phyloP scores from a whole-genome alignment of 345 rosid species.

The Euphorbia peplus region DNA sequence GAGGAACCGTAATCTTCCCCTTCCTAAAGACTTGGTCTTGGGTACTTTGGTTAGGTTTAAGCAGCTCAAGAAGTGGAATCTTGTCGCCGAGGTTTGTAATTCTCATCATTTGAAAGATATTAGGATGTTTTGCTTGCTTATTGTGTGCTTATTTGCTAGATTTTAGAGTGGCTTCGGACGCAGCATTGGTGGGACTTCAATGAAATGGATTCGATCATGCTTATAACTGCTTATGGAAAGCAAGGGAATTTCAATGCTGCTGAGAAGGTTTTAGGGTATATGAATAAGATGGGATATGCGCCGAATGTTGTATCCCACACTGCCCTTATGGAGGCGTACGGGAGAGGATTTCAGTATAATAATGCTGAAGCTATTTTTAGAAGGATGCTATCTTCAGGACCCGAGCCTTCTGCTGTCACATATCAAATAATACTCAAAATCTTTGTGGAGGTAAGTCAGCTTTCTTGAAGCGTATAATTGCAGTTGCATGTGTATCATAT shows the following conservation, averaged over 20 bases:
- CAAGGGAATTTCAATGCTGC: slow-evolving; percentile 80
- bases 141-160: slow-evolving; percentile 34
- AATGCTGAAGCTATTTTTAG: slow-evolving; percentile 92
- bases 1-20: slow-evolving; percentile 41
- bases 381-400: slow-evolving; percentile 90
- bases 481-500: background rate
- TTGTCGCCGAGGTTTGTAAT: slow-evolving; percentile 72
- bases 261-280: slow-evolving; percentile 61
- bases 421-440: slow-evolving; percentile 86
- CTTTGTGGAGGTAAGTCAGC: slow-evolving; percentile 60
- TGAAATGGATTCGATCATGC: slow-evolving; percentile 87
- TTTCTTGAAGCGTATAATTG: background rate
- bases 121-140: slow-evolving; percentile 1
- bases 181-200: slow-evolving; percentile 89
- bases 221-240: slow-evolving; percentile 87
- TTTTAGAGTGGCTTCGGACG: slow-evolving; percentile 86
- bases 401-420: slow-evolving; percentile 88
- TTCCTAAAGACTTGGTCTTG: slow-evolving; percentile 67
- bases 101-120: background rate
- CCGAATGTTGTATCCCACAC: slow-evolving; percentile 82
- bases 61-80: slow-evolving; percentile 87
- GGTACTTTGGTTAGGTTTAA: slow-evolving; percentile 89
- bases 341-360: slow-evolving; percentile 76
- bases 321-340: slow-evolving; percentile 94
- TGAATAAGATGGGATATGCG: slow-evolving; percentile 65